A percentile compares a stretch with the other conserved stretches of the same genome.
These are phyloP conservation scores for Moniliophthora roreri DNA, from an alignment of 1,284 basidiomycete species.

Conservation along the genomic window DNA sequence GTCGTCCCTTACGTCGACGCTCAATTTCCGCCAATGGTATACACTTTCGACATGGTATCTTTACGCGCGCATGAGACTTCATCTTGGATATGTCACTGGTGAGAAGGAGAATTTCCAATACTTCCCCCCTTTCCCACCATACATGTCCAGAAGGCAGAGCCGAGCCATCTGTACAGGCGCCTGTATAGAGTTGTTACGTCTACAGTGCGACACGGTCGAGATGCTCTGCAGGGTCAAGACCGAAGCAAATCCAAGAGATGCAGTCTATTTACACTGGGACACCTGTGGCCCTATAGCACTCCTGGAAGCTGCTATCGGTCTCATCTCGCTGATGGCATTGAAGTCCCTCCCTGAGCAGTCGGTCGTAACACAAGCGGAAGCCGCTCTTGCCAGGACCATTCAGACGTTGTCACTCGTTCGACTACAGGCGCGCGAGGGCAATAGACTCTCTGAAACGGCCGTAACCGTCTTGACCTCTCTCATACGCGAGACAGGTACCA, in stretches of 20 bases:
- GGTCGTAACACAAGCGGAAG: neutral
- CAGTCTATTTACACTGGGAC: constrained; percentile 29
- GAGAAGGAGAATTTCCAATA: constrained; percentile 17
- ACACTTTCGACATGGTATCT: constrained; percentile 41
- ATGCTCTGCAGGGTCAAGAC: constrained; percentile 8
- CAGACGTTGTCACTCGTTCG: neutral
- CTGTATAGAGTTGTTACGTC: neutral
- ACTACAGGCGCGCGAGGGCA: too few species aligned
- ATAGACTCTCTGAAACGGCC: too few species aligned
- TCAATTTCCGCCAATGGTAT: constrained; percentile 31
- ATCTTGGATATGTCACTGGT: constrained; percentile 34
- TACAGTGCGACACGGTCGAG: neutral
- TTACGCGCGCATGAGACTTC: constrained; percentile 35
- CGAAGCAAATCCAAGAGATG: constrained; percentile 21
- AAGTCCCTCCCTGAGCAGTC: constrained; percentile 20
- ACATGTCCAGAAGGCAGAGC: constrained; percentile 19
- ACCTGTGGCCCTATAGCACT: constrained; percentile 40
- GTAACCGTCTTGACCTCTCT: too few species aligned
- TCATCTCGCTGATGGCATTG: constrained; percentile 33
- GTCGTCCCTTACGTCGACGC: constrained; percentile 21
- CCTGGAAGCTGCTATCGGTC: constrained; percentile 38
- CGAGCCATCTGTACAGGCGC: constrained; percentile 15
- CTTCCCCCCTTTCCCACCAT: neutral
- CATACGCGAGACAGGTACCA: too few species aligned
- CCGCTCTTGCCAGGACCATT: neutral